These are phyloP conservation scores for Picocystis sp. DNA, from an alignment of 163 green algal genomes.

Conservation along the genomic window DNA sequence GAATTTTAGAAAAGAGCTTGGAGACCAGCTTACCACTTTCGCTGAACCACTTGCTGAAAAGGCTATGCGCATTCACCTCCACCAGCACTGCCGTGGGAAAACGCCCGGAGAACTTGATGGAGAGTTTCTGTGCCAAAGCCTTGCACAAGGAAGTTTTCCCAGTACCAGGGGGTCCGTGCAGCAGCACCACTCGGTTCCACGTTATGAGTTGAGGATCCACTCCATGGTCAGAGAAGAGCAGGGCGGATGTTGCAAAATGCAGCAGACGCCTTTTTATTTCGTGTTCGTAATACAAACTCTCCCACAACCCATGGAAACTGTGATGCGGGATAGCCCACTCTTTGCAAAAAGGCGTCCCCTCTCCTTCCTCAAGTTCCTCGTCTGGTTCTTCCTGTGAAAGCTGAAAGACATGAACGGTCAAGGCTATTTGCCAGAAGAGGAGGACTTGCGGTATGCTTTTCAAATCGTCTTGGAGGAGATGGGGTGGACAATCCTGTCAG, in stretches of 20 bases:
- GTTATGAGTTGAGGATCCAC: slow-evolving; percentile 61
- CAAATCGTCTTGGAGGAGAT: no score
- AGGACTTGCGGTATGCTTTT: no score
- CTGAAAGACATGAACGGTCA: no score
- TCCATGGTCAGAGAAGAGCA: slow-evolving; percentile 58
- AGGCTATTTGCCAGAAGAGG: no score
- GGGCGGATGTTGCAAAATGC: slow-evolving; percentile 49
- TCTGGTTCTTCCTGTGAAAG: no score
- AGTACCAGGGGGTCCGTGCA: slow-evolving; percentile 23
- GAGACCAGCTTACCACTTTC: slow-evolving; percentile 61
- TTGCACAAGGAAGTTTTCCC: slow-evolving; percentile 88
- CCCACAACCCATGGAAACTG: slow-evolving; percentile 41
- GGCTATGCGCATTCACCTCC: slow-evolving; percentile 88
- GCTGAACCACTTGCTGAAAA: slow-evolving; percentile 91
- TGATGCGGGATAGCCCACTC: no score
- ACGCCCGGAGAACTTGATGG: slow-evolving; percentile 33
- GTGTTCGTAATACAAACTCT: slow-evolving; percentile 46
- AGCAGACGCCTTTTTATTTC: slow-evolving; percentile 64
- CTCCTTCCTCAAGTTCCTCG: no score
- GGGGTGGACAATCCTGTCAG: no score
- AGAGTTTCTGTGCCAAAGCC: slow-evolving; percentile 84
- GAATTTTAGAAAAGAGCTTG: slow-evolving; percentile 73
- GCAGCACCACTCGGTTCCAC: slow-evolving; percentile 53
- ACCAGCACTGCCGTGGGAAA: slow-evolving; percentile 54
- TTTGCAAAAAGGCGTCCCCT: no score